A percentile compares a stretch with the other conserved stretches of the same genome.
Conservation (phyloP, 1,139 yeast genomes). For the Geotrichum cucujoidarum region DNA sequence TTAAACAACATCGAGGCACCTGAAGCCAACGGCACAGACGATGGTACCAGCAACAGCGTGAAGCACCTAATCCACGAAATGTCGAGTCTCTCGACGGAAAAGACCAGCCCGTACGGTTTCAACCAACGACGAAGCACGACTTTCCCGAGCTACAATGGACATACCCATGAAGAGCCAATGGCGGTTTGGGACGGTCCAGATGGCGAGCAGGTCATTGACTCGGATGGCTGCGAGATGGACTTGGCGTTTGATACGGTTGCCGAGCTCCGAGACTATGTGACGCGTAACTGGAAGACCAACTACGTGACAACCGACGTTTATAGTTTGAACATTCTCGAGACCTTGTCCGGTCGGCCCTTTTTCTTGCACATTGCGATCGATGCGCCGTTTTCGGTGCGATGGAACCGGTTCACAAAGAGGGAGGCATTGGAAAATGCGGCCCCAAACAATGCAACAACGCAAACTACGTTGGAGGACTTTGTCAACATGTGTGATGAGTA, state of each 20-base stretch:
- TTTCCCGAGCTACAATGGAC: neutral
- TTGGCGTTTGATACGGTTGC: slow-evolving; percentile 40
- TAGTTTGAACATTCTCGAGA: slow-evolving; percentile 43
- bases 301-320: slow-evolving; percentile 56
- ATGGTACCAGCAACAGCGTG: slow-evolving; percentile 1
- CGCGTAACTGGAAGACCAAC: slow-evolving; percentile 61
- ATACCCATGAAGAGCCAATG: neutral
- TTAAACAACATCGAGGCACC: no score
- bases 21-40: neutral
- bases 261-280: slow-evolving; percentile 56
- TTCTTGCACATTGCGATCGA: slow-evolving; percentile 77
- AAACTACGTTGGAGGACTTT: slow-evolving; percentile 20
- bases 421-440: neutral
- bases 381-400: slow-evolving; percentile 50
- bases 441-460: neutral
- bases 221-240: slow-evolving; percentile 14
- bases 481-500: slow-evolving; percentile 38
- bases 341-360: slow-evolving; percentile 70
- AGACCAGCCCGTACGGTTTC: no score
- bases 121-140: neutral
- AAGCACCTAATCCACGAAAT: slow-evolving; percentile 5
- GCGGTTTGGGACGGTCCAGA: neutral
- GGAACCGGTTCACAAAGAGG: neutral
- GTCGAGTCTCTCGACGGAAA: neutral
- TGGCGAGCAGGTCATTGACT: neutral